Base-by-base conservation (phyloP, 2,329 filamentous ascomycete species). In the Neurospora sp. region DNA sequence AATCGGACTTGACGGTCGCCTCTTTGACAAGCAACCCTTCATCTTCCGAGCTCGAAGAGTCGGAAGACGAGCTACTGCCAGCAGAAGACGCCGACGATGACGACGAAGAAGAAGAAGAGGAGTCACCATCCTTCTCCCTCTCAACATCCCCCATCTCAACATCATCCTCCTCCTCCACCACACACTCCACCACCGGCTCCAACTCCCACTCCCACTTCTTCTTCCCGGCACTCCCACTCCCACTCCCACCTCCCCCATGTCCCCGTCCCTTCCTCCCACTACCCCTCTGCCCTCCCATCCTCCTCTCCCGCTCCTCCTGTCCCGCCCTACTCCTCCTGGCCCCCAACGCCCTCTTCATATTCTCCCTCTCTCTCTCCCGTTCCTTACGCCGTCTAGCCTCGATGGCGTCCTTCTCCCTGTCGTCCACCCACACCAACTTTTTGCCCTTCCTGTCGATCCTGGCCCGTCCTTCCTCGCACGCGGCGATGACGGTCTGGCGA, bases 401-500 rank as follows among this genome's bases (percentile, higher is more conserved):
- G 15, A 66, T 43, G 6, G 67, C 36, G 8, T 66, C 58, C 10
- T 42, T 38, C 7, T 62, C 33, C 17, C 52, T 13, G 11, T 33
- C 52, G 33, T 62, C 15, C 13, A 68, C 43, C 46, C 58, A 36
- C 71, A 68, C 58, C 28, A 68, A 67, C 62, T 69, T 23, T n/a
- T 43, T 58, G 11, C 67, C 62, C 5, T 71, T 70, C 43, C 66
- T 67, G 15, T 33, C 67, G 6, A 70, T 52, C 23, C 28, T 67
- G 9, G 72, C 72, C 19, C 73, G 38, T 0, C 70, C 72, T 36
- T 72, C 70, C 42, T 68, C 38, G 17, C 39, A 68, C 4, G 75
- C 75, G 13, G 39, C 68, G 66, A 73, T 71, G 1, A 73, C n/a
- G 0, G 70, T 38, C 17, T 75, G 68, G 28, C 69, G 71, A 68